Evolutionary conservation across 352 stramenopile species (phyloP).

Genomic region (Phytopythium oedochilum): DNA sequence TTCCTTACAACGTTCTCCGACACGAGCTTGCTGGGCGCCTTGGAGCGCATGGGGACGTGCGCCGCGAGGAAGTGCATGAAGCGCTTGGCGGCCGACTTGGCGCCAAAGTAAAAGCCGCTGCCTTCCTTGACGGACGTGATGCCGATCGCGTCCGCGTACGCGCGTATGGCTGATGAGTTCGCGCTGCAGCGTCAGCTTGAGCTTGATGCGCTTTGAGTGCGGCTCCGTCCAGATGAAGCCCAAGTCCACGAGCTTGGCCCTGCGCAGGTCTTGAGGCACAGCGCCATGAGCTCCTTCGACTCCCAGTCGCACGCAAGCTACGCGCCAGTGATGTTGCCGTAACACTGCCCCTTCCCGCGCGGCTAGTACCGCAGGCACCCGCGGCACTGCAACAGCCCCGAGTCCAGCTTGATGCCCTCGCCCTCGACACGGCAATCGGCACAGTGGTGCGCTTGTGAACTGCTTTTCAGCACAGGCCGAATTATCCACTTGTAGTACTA

Average conservation of each 20-base stretch:
- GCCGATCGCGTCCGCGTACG: conserved; percentile 53
- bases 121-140: conserved; percentile 65
- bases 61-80: conserved; percentile 61
- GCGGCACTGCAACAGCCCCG: conserved; percentile 54
- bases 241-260: conserved; percentile 73
- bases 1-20: conserved; percentile 74
- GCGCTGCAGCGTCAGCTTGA: conserved; percentile 61
- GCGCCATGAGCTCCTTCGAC: conserved; percentile 68
- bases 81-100: conserved; percentile 42
- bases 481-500: too few relatives aligned
- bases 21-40: conserved; percentile 69
- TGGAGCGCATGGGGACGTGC: conserved; percentile 65
- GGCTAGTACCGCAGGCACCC: conserved; percentile 67
- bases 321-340: conserved; percentile 27
- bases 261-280: conserved; percentile 74
- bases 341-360: conserved; percentile 31
- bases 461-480: too few relatives aligned
- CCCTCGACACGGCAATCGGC: too few relatives aligned
- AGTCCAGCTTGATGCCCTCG: conserved; percentile 54
- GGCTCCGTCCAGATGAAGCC: conserved; percentile 82
- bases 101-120: conserved; percentile 78
- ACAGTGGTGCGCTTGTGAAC: too few relatives aligned
- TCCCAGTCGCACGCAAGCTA: conserved; percentile 70
- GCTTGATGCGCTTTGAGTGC: conserved; percentile 75
- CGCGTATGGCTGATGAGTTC: conserved; percentile 66